These are phyloP conservation scores for Amylocystis lapponica DNA, from an alignment of 768 basidiomycete genomes.

Conservation along the genomic window DNA sequence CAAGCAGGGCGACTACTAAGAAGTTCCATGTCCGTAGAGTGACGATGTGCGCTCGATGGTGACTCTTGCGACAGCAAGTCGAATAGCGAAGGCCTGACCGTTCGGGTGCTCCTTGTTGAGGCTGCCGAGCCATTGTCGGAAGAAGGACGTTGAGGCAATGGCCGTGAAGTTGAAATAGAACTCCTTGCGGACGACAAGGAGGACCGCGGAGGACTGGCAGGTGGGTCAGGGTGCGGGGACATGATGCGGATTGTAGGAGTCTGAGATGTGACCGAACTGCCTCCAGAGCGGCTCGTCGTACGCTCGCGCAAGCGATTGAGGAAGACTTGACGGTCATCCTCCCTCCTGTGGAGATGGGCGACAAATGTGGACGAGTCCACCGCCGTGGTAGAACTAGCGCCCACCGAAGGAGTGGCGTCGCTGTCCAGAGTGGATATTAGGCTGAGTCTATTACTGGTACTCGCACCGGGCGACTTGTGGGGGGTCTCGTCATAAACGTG, in stretches of 20 bases:
- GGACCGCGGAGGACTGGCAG: no score
- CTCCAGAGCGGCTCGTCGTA: constrained; percentile 5
- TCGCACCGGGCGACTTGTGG: constrained; percentile 28
- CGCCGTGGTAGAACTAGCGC: constrained; percentile 9
- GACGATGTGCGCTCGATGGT: not conserved
- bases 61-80: constrained; percentile 9
- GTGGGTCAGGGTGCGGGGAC: constrained; percentile 72
- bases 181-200: no score
- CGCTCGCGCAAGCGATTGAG: constrained; percentile 21
- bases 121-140: constrained; percentile 2
- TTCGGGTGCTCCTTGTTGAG: constrained; percentile 6
- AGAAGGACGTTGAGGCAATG: constrained; percentile 10
- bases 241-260: constrained; percentile 62
- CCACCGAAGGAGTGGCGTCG: constrained; percentile 3
- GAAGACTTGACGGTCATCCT: constrained; percentile 12
- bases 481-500: constrained; percentile 47
- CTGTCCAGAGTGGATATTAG: constrained; percentile 2
- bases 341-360: not conserved
- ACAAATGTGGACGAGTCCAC: constrained; percentile 10
- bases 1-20: no score
- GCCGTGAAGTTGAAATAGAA: constrained; percentile 4
- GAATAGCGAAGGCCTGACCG: constrained; percentile 14
- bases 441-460: constrained; percentile 1
- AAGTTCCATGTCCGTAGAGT: no score
- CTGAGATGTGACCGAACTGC: not conserved